Base-by-base conservation (phyloP, 495 filamentous ascomycete genomes). In the Xylaria cubensis region DNA sequence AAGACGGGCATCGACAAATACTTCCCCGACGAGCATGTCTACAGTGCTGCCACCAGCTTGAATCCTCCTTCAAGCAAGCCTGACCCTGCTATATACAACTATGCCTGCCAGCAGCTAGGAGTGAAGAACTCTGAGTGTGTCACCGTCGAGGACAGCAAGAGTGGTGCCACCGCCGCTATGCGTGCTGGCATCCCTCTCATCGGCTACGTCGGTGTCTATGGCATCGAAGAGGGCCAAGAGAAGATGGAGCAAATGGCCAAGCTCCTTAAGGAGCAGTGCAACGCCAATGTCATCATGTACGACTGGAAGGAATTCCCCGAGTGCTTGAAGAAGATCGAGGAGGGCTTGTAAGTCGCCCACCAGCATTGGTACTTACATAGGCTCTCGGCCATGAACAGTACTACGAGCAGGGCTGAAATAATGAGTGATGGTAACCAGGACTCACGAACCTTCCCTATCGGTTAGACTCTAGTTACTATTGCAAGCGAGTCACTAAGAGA, bases 81-180 rank as follows among this genome's bases (percentile, higher is more conserved):
- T 51, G 92, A 98, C 81, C 95, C 95, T 32, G 94, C 94, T 66
- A 93, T 98, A 84, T 98, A 98, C 83, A 82, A 94, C 72, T 86
- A 92, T 79, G 92, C 95, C 17, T 91, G 93, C 79, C 81, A 96
- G 81, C 82, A 88, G 78, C 83, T 97, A 67, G 91, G 90, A 69
- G 92, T 92, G 84, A 89, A 88, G 80, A 85, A 93, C 10, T 87
- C 85, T 36, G 92, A 97, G 86, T 92, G 90, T 66, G 88, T 98
- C 41, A 90, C 95, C 4, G 86, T 98, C 61, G 95, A 98, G 86
- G 95, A 97, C 83, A 94, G 91, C 85, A 94, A 92, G 87, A 93
- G 90, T 71, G 95, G 95, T 71, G 90, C 93, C 29, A 88, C 92
- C 59, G 93, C 92, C 64, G 95, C 90, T 48, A 90, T 92, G 73